A percentile compares a stretch with the other conserved stretches of the same genome.
Evolutionary conservation across 768 basidiomycete species (phyloP).

Genomic region (Terana coerulea): DNA sequence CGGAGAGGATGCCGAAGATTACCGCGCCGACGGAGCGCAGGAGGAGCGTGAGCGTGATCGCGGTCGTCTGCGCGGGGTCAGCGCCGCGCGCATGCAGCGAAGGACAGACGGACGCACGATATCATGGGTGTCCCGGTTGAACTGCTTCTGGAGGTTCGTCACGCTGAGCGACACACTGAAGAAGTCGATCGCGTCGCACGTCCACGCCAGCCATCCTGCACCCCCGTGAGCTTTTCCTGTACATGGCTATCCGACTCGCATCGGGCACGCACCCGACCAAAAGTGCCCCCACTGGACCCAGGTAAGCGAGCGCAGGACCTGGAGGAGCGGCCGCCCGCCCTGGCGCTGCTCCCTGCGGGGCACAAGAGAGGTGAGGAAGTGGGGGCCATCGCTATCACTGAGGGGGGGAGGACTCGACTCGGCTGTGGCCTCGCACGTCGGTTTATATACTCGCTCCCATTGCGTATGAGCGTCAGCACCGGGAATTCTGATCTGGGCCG

Average conservation of each 20-base stretch:
- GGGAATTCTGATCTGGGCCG: conserved; percentile 11
- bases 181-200: conserved; percentile 83
- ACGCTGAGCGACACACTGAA: conserved; percentile 71
- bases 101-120: conserved; percentile 36
- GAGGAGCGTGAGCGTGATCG: conserved; percentile 91
- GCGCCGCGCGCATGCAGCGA: not conserved
- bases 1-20: conserved; percentile 81
- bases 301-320: conserved; percentile 40
- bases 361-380: conserved; percentile 42
- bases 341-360: conserved; percentile 35
- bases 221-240: too few species aligned
- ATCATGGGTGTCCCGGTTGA: conserved; percentile 34
- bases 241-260: too few species aligned
- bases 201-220: conserved; percentile 79
- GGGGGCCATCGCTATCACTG: conserved; percentile 56
- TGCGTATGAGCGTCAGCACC: conserved; percentile 6
- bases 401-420: conserved; percentile 5
- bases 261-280: conserved; percentile 43
- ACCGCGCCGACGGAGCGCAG: conserved; percentile 80
- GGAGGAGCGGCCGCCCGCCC: conserved; percentile 37
- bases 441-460: conserved; percentile 4
- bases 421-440: not conserved
- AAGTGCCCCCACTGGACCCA: conserved; percentile 57
- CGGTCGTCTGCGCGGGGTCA: conserved; percentile 49
- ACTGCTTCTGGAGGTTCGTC: conserved; percentile 42